Percentiles rank a stretch among this genome's conserved stretches.
Conservation (phyloP, 257 asterid species). For the Solanum infundibuliforme region DNA sequence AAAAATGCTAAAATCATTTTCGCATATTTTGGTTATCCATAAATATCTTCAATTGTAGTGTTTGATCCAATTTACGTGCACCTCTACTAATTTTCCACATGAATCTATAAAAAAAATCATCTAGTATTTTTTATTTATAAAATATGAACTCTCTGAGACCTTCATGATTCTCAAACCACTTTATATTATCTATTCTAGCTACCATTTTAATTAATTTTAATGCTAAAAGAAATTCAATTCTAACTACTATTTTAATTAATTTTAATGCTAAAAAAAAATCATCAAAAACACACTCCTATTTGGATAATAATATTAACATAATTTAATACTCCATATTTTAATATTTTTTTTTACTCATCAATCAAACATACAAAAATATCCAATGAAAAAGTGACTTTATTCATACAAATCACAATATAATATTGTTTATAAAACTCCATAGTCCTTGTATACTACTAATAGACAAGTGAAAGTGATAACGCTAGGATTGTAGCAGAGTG, state of each 20-base stretch:
- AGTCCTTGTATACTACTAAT: background rate
- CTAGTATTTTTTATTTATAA: background rate
- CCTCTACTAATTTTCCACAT: background rate
- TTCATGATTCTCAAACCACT: background rate
- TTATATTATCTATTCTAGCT: background rate
- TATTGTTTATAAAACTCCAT: background rate
- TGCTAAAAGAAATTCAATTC: background rate
- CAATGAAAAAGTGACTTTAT: background rate
- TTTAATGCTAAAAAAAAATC: background rate
- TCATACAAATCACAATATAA: background rate
- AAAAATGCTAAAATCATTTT: background rate
- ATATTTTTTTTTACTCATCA: background rate
- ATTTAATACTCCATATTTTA: background rate
- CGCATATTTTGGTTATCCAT: too few relatives aligned
- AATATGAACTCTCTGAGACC: rapidly evolving
- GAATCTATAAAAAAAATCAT: background rate
- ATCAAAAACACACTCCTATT: background rate
- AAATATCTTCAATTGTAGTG: background rate
- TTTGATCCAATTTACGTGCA: background rate
- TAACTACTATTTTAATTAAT: background rate
- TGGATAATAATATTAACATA: background rate
- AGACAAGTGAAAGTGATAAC: background rate
- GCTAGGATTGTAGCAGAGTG: background rate
- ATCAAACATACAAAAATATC: background rate
- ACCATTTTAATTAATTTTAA: background rate